Evolutionary conservation across 2,329 filamentous ascomycete genomes (phyloP).

Genomic region (Drechslera avenae): DNA sequence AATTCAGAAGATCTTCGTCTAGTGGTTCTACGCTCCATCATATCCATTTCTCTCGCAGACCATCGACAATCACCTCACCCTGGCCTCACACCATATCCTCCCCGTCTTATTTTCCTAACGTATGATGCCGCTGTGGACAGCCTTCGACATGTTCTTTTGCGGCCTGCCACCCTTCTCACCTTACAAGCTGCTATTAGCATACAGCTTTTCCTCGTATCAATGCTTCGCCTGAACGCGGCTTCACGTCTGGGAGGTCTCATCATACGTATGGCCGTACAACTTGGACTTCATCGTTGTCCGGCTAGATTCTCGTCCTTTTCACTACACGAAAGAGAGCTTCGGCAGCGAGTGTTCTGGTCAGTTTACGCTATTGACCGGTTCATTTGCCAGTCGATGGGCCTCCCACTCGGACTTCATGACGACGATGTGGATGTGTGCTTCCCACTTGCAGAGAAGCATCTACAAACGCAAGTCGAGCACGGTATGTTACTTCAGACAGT

Average conservation of each 20-base stretch:
- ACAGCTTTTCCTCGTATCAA: constrained; percentile 61
- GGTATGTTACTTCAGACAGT: constrained; percentile 10
- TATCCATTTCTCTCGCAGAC: constrained; percentile 62
- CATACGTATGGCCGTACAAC: constrained; percentile 61
- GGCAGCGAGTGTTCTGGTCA: constrained; percentile 62
- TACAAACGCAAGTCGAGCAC: constrained; percentile 11
- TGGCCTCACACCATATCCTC: constrained; percentile 45
- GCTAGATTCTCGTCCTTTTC: constrained; percentile 59
- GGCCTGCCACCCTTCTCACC: constrained; percentile 53
- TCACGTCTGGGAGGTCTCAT: constrained; percentile 62
- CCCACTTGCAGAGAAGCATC: constrained; percentile 56
- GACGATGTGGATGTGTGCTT: constrained; percentile 65
- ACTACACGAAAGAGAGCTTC: constrained; percentile 53
- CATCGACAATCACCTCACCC: constrained; percentile 50
- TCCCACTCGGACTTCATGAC: constrained; percentile 61
- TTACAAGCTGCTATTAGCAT: constrained; percentile 59
- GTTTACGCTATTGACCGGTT: constrained; percentile 62
- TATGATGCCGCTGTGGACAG: constrained; percentile 58
- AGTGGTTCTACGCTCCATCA: constrained; percentile 55
- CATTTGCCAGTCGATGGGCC: constrained; percentile 61
- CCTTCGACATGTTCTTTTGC: constrained; percentile 54
- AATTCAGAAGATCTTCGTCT: constrained; percentile 39
- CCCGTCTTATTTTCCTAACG: constrained; percentile 54
- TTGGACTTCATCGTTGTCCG: constrained; percentile 65
- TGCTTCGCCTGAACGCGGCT: constrained; percentile 62